Evolutionary conservation across 164 flowering plant genomes (phyloP), one percentile per base, ranked within the genome.

Genomic region (Umbilicus rupestris): DNA sequence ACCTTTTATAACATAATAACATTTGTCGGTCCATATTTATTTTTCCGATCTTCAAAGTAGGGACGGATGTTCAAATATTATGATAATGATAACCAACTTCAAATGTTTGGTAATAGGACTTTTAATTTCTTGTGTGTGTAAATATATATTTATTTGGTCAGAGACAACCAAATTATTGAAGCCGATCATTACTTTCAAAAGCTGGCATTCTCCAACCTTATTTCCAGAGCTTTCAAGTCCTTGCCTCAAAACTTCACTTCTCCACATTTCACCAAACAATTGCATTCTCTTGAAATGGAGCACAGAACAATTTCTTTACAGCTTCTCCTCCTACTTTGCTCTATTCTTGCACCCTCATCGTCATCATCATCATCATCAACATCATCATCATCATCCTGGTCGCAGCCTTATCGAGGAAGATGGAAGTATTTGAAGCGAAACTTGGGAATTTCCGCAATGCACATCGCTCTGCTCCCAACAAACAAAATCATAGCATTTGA

Each of bases 401-500:
- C 60, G 19, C 60, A 55, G 60, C 31, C 60, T 55, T 28, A 55
- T 55, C 31, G 33, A 15, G 60, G 60, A 55, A 55, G 29, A 55
- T 55, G 60, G 60, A 55, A 55, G 60, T 55, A 55, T 55, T 7
- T 55, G 6, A 55, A 55, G 60, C 60, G 35, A 55, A 28, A 55
- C 22, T 14, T 55, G 28, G 60, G 60, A 55, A 55, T 55, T 26
- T 55, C 60, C 33, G 60, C 60, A 55, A 55, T 93, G 98, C 98
- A 93, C 87, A 90, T 90, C 92, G 93, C 86, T 31, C 85, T 90
- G 39, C 85, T 92, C 31, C 30, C 77, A 77, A 85, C 80, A 64
- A 91, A 90, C 75, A 86, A 87, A 6, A 94, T 90, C 59, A 63
- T 87, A 63, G 85, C 90, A 29, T 88, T 78, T 72, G 98, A 93